These are phyloP conservation scores for Kluyveromyces sp. DNA, from an alignment of 1,139 yeast genomes.

Conservation along the genomic window DNA sequence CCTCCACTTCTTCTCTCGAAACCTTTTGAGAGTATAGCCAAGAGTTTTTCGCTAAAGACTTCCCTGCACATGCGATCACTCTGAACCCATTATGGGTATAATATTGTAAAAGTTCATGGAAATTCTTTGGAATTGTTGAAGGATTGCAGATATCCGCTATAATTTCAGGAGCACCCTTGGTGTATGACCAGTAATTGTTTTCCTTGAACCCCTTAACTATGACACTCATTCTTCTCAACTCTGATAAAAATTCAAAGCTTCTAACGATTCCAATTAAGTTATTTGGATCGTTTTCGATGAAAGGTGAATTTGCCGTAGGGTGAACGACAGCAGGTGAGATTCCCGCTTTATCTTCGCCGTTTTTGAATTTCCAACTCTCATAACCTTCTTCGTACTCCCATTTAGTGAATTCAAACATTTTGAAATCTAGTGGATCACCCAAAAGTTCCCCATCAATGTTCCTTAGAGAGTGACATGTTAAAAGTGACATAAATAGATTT, in stretches of 20 bases:
- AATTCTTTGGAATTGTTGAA: conserved; percentile 65
- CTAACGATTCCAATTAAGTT: conserved; percentile 49
- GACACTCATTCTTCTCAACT: conserved; percentile 87
- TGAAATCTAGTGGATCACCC: conserved; percentile 89
- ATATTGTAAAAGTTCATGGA: conserved; percentile 62
- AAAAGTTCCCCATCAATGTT: conserved; percentile 68
- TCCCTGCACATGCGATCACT: conserved; percentile 90
- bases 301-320: conserved; percentile 31
- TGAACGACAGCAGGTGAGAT: conserved; percentile 43
- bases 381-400: conserved; percentile 70
- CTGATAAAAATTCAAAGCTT: conserved; percentile 79
- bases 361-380: conserved; percentile 31
- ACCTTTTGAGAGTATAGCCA: conserved; percentile 38
- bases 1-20: conserved; percentile 60
- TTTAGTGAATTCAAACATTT: conserved; percentile 84
- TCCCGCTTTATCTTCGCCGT: conserved; percentile 35
- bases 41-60: conserved; percentile 37
- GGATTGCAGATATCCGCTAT: conserved; percentile 69
- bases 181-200: conserved; percentile 43
- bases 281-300: conserved; percentile 30
- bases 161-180: conserved; percentile 98
- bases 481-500: conserved; percentile 43
- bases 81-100: conserved; percentile 92
- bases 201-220: conserved; percentile 41
- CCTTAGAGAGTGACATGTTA: conserved; percentile 84